Evolutionary conservation across 176 grass and related monocot species (phyloP), one percentile per base, ranked within the genome.

Genomic region (Chloris gayana): DNA sequence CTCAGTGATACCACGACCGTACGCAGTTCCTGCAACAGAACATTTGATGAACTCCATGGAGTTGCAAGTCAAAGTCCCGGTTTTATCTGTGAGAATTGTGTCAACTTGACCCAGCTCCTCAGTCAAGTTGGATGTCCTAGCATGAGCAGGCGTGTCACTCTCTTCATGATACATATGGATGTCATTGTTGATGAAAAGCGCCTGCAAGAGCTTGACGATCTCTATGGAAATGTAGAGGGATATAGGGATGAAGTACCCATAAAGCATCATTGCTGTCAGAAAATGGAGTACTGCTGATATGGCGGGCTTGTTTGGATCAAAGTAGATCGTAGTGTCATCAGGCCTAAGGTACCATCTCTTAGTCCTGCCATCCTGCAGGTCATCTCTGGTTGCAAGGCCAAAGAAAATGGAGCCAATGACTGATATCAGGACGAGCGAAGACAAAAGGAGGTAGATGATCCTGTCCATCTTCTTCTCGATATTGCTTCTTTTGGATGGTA

Each of bases 1-100:
- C 83, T 94, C 95, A 0, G 92, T 98, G 77, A 88, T 42, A 29
- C 90, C 90, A 35, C 75, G 75, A 7, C 95, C 95, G 69, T 98
- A 98, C 33, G 87, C 87, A 13, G 82, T 89, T n/a, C 95, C 95
- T 3, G 85, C 92, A 12, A 98, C 91, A 0, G 95, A 92, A 26
- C 95, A 98, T 24, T 98, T 98, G 79, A 98, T 81, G 76, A 98
- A 98, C 86, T 98, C 95, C 95, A 98, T 98, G 67, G 92, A 94
- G 74, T 98, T 98, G 74, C 89, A 89, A 11, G 95, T 98, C 64
- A 98, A 27, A 13, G 95, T 98, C n/a, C 95, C 95, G 0, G 95
- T 98, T 78, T 98, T 98, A 34, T 98, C 95, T 0, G 95, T 94
- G 15, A 98, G 88, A 47, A 98, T 91, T 0, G 95, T 98, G 80